Conservation (phyloP, 169 alveolate genomes). For the Amoebophrya sp. region DNA sequence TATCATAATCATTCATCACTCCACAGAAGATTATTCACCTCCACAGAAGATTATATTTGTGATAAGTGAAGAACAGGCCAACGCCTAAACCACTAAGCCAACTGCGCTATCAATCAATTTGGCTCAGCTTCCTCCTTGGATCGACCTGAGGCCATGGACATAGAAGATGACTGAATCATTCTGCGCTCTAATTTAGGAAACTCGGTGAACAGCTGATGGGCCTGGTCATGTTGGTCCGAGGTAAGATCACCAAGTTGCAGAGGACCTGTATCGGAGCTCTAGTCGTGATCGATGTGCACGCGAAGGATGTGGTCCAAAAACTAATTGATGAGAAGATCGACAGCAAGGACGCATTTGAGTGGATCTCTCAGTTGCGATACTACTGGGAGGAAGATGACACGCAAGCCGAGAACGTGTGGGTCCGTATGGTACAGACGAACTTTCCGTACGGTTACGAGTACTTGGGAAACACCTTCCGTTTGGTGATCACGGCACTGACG, state of each 20-base stretch:
- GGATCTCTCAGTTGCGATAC: conserved; percentile 80
- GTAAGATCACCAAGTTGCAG: conserved; percentile 68
- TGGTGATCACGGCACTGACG: conserved; percentile 91
- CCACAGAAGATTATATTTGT: too few species aligned
- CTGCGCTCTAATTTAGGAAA: conserved; percentile 48
- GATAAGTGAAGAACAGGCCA: too few species aligned
- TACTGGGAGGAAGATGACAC: conserved; percentile 90
- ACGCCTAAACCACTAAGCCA: too few species aligned
- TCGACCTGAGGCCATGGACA: not conserved
- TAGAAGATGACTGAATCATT: not conserved
- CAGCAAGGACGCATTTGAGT: conserved; percentile 48
- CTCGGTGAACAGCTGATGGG: conserved; percentile 67
- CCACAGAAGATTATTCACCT: too few species aligned
- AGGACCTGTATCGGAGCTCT: conserved; percentile 77
- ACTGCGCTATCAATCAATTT: too few species aligned
- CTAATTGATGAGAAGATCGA: conserved; percentile 60
- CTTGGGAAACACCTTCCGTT: conserved; percentile 89
- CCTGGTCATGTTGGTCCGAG: conserved; percentile 77
- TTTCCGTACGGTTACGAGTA: conserved; percentile 88
- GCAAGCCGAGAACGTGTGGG: conserved; percentile 53
- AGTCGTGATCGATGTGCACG: conserved; percentile 90
- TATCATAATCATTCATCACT: too few species aligned
- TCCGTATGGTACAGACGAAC: conserved; percentile 80
- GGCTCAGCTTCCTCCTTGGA: too few species aligned
- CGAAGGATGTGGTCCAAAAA: conserved; percentile 80